phyloP scores from a whole-genome alignment of 2,329 filamentous ascomycete species.

The Rhytidhysteron rufulum region DNA sequence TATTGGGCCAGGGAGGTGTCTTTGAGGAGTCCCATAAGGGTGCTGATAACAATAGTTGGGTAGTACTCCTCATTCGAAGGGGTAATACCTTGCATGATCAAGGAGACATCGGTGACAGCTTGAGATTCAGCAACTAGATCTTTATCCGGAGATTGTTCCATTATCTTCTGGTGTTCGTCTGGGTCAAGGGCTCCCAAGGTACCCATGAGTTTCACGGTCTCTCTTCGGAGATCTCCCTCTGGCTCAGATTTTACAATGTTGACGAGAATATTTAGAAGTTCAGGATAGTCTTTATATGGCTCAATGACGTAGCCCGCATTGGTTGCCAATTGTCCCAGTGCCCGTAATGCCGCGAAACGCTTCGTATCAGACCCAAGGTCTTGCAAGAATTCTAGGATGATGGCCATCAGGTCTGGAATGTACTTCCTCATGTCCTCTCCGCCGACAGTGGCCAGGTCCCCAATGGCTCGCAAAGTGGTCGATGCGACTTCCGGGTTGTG shows the following conservation, averaged over 20 bases:
- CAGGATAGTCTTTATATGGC: conserved; percentile 91
- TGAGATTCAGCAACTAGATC: conserved; percentile 66
- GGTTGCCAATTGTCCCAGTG: conserved; percentile 86
- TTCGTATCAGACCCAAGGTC: conserved; percentile 89
- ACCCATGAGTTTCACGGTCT: conserved; percentile 95
- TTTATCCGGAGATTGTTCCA: conserved; percentile 80
- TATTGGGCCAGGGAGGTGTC: conserved; percentile 87
- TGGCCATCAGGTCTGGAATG: conserved; percentile 87
- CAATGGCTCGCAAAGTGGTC: conserved; percentile 91
- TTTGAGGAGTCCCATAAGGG: conserved; percentile 84
- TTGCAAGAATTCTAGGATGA: conserved; percentile 90
- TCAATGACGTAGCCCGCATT: conserved; percentile 98
- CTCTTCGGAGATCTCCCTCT: conserved; percentile 77
- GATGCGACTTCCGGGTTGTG: conserved; percentile 82
- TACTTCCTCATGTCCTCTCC: conserved; percentile 92
- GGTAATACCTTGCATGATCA: conserved; percentile 96
- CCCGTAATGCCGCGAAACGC: conserved; percentile 84
- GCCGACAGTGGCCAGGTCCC: conserved; percentile 88
- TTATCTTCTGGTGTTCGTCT: conserved; percentile 92
- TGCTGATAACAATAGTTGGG: conserved; percentile 95
- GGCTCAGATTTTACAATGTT: conserved; percentile 93
- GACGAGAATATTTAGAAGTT: conserved; percentile 87
- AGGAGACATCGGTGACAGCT: conserved; percentile 81
- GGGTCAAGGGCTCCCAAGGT: conserved; percentile 93
- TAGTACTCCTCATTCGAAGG: conserved; percentile 98